Base-by-base conservation (phyloP, 208 protist genomes). In the Angomonas ambiguus region DNA sequence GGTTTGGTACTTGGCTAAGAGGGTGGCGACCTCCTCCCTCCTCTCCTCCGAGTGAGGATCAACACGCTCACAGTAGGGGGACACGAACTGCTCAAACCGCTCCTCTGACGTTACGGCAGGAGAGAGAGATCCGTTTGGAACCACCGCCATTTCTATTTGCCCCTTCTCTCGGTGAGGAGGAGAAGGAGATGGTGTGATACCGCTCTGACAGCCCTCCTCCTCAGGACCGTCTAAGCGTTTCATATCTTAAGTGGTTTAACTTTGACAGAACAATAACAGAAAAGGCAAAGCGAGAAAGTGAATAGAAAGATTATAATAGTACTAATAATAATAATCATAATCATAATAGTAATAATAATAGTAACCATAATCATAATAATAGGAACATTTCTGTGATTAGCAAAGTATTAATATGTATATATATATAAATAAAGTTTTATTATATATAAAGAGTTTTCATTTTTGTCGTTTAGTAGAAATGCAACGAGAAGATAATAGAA, bases 401-500 rank as follows among this genome's bases (percentile, higher is more conserved):
- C 38, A 48, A 48, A 55, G 22, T 30, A 55, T 30, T 16, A 5
- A 4, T 55, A 22, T 25, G 28, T 25, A 18, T 4, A 22, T 55
- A 30, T 4, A 8, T 10, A 55, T n/a, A n/a, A n/a, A n/a, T n/a
- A n/a, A 55, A 48, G 13, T 48, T 18, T 48, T 18, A 20, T 48
- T 48, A 48, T 48, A 48, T 48, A 48, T 48, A 48, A 48, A 20
- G 13, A 48, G 18, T 56, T 25, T 64, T 24, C n/a, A 18, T 63
- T 24, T 58, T 32, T 31, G 20, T 35, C 34, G 34, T 35, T 61
- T 28, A 13, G 20, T 53, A 42, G 55, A 22, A 57, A 59, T 49
- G 51, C 24, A 28, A 55, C 58, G 32, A 61, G 8, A 55, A 27
- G 61, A 55, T 60, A 48, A 67, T 13, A 69, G 55, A 65, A 53